Conservation (phyloP, 106 monocot genomes). For the Agapanthus africanus region DNA sequence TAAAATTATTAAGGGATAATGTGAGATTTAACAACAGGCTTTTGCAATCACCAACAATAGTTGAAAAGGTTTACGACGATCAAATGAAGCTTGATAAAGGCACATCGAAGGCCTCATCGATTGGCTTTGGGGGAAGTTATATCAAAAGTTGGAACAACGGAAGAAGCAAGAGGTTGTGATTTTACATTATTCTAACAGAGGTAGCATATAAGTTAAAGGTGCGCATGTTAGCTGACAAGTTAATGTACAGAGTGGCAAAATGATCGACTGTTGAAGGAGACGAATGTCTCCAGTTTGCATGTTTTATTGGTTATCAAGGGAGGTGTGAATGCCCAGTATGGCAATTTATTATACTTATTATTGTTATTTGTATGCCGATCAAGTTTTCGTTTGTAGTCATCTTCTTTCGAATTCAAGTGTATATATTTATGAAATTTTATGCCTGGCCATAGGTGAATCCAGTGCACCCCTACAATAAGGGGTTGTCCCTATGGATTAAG, state of each 20-base stretch:
- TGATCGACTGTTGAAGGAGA: neutral
- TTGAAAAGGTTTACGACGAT: constrained; percentile 6
- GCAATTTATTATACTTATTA: neutral
- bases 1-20: constrained; percentile 21
- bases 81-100: constrained; percentile 10
- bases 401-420: no score
- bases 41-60: neutral
- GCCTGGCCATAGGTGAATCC: no score
- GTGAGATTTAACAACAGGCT: constrained; percentile 3
- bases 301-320: neutral
- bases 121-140: constrained; percentile 8
- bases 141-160: constrained; percentile 26
- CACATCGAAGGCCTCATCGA: neutral
- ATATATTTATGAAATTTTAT: neutral
- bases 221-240: neutral
- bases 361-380: no score
- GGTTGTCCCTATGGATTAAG: no score
- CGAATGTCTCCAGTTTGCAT: neutral
- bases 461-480: no score
- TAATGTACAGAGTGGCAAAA: neutral
- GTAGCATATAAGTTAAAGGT: neutral
- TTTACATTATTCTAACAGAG: constrained; percentile 11
- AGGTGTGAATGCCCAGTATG: neutral
- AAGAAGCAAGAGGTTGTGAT: constrained; percentile 21
- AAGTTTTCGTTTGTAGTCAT: no score